Base-by-base conservation (phyloP, 2,329 filamentous ascomycete species). In the Byssoonygena ceratinophila region DNA sequence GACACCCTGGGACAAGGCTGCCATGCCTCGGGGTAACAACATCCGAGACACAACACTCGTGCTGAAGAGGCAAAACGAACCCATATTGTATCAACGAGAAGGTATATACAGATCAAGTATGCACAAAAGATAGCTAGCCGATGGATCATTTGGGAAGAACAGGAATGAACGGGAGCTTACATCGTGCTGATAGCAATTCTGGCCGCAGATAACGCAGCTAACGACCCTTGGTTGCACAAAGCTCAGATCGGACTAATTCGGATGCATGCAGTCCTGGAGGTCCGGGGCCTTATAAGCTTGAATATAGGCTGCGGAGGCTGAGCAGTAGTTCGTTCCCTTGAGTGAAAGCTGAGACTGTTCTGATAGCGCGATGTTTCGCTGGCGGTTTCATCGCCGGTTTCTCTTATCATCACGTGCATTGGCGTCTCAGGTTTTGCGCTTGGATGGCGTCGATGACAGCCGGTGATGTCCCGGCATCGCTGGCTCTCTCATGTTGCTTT, bases 321-420 rank as follows among this genome's bases (percentile, higher is more conserved):
- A 9, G 9, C 5, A 29, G 27, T 29, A 29, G 27, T 29, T 29
- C 27, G 27, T 29, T 29, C 27, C n/a, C 27, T 29, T 9, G 27
- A 29, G 27, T 29, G 27, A 39, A 22, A 20, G 41, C 41, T 45
- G 41, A 29, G n/a, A 29, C 41, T 45, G 23, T 23, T n/a, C 8
- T 7, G 27, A 29, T 29, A 29, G 9, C 4, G 27, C 27, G 31
- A 34, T 46, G 27, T 34, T 34, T 46, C 27, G 27, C n/a, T 22
- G 27, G 27, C 31, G 44, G 44, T 46, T 46, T 46, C 44, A 46
- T 46, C 31, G 44, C 44, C 31, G n/a, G 14, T 22, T 27, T n/a
- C 25, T 27, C 25, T 18, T 29, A 29, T 11, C 44, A 32, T 46
- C 44, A 46, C 44, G 44, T 46, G 44, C 3, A 14, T 11, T 6